These are phyloP conservation scores for Streptanthus diversifolius DNA, from an alignment of 345 rosid species.

Conservation along the genomic window DNA sequence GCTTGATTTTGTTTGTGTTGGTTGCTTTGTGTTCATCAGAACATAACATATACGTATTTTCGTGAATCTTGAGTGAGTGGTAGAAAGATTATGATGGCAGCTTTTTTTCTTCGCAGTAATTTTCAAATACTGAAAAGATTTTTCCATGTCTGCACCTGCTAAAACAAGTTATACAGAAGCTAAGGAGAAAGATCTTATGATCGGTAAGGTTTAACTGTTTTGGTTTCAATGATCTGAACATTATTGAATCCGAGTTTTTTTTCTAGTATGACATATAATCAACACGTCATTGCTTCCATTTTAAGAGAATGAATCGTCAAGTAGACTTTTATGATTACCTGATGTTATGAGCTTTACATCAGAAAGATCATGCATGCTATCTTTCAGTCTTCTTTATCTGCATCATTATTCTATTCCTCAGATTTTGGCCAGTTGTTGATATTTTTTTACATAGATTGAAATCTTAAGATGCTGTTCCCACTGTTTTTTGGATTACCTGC, in stretches of 20 bases:
- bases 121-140: constrained; percentile 6
- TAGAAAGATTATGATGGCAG: background rate
- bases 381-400: background rate
- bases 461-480: constrained; percentile 5
- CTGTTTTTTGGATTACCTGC: constrained; percentile 24
- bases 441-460: background rate
- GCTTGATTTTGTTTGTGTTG: constrained; percentile 3
- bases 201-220: constrained; percentile 39
- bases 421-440: background rate
- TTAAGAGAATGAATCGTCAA: background rate
- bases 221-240: background rate
- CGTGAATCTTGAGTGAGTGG: constrained; percentile 1
- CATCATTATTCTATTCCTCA: background rate
- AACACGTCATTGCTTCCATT: background rate
- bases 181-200: constrained; percentile 40
- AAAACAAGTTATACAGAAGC: constrained; percentile 38
- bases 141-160: constrained; percentile 43
- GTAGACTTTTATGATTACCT: constrained; percentile 4
- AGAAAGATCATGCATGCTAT: constrained; percentile 1
- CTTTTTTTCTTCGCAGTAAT: constrained; percentile 25
- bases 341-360: constrained; percentile 4
- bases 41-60: background rate
- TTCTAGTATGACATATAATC: background rate
- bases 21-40: background rate
- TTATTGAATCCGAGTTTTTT: background rate